Conservation (phyloP, 768 basidiomycete species). For the Pulveroboletus sp. region DNA sequence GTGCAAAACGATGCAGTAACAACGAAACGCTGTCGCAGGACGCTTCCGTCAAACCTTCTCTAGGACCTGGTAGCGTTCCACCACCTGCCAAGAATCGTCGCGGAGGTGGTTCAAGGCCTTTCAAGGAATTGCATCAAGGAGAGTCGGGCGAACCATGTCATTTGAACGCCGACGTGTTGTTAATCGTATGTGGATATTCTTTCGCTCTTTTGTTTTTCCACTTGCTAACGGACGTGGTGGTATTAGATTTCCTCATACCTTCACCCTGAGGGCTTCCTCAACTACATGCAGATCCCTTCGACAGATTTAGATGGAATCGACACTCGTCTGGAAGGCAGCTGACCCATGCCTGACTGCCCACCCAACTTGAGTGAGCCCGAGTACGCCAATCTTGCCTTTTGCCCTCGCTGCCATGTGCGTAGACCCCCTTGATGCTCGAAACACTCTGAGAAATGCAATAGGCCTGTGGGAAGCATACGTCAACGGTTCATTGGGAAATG, state of each 20-base stretch:
- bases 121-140: not conserved
- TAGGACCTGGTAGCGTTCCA: not conserved
- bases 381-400: conserved; percentile 39
- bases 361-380: conserved; percentile 39
- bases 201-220: no score
- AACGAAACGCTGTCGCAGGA: no score
- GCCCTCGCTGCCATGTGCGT: conserved; percentile 14
- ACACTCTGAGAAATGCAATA: not conserved
- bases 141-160: not conserved
- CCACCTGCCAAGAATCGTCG: not conserved
- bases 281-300: conserved; percentile 35
- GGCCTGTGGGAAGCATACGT: not conserved
- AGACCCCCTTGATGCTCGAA: no score
- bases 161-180: conserved; percentile 8
- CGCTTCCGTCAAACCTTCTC: not conserved
- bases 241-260: conserved; percentile 36
- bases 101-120: not conserved
- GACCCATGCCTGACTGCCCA: conserved; percentile 39
- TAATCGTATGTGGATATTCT: not conserved
- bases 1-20: no score
- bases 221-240: not conserved
- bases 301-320: conserved; percentile 31
- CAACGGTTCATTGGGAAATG: not conserved
- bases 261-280: conserved; percentile 22
- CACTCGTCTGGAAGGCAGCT: conserved; percentile 19